Evolutionary conservation across 495 filamentous ascomycete genomes (phyloP).

Genomic region (Parachaetomium inaequale): DNA sequence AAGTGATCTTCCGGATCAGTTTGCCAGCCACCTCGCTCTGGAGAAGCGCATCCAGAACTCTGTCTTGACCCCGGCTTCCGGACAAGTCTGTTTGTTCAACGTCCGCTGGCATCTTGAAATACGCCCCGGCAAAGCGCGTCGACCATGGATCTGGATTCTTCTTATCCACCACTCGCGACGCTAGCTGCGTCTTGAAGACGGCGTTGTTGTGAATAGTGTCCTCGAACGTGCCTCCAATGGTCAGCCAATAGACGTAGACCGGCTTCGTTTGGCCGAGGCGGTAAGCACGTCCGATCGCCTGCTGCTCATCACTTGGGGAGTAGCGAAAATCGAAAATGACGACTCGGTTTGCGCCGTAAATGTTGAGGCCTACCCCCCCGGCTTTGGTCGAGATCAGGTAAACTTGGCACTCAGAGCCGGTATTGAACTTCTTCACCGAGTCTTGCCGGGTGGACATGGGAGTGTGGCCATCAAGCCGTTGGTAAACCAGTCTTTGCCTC

Average conservation of each 20-base stretch:
- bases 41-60: conserved; percentile 68
- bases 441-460: conserved; percentile 52
- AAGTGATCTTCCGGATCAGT: conserved; percentile 36
- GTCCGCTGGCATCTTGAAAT: conserved; percentile 55
- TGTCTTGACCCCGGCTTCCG: conserved; percentile 58
- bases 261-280: conserved; percentile 79
- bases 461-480: conserved; percentile 65
- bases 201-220: conserved; percentile 64
- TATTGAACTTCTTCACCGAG: conserved; percentile 65
- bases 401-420: conserved; percentile 40
- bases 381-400: conserved; percentile 81
- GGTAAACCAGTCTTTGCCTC: conserved; percentile 40
- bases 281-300: conserved; percentile 84
- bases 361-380: conserved; percentile 79
- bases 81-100: conserved; percentile 52
- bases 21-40: conserved; percentile 10
- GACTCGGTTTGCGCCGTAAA: conserved; percentile 80
- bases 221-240: conserved; percentile 76
- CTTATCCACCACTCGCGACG: conserved; percentile 76
- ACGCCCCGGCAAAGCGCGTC: conserved; percentile 47
- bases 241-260: conserved; percentile 85
- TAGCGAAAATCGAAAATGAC: conserved; percentile 82
- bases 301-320: conserved; percentile 78
- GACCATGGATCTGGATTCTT: conserved; percentile 64
- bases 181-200: conserved; percentile 76